phyloP scores from a whole-genome alignment of 2,329 filamentous ascomycete species.

The Gnomoniopsis smithogilvyi region DNA sequence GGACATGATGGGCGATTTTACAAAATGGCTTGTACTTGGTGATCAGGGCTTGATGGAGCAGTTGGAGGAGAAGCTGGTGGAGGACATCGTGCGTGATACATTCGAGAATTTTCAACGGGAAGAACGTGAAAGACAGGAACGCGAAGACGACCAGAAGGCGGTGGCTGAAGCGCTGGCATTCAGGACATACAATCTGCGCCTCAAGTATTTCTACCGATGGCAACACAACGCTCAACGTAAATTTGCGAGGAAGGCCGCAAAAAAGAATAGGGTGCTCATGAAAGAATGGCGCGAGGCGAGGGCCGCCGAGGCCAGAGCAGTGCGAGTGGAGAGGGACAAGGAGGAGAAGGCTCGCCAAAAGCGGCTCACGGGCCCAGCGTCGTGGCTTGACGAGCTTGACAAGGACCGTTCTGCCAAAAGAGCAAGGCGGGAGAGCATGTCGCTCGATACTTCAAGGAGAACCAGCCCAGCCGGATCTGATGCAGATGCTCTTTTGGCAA shows the following conservation, averaged over 20 bases:
- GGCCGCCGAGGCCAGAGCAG: constrained; percentile 30
- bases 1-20: constrained; percentile 47
- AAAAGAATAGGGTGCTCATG: constrained; percentile 48
- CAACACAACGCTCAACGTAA: constrained; percentile 45
- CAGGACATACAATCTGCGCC: constrained; percentile 43
- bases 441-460: constrained; percentile 27
- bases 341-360: constrained; percentile 30
- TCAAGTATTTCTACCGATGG: constrained; percentile 59
- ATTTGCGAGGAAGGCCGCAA: constrained; percentile 47
- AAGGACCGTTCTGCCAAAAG: constrained; percentile 26
- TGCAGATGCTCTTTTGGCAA: constrained; percentile 38
- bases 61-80: constrained; percentile 43
- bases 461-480: constrained; percentile 24
- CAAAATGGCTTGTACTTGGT: constrained; percentile 52
- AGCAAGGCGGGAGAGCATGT: constrained; percentile 22
- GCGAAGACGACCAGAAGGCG: constrained; percentile 46
- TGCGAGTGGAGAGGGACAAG: constrained; percentile 32
- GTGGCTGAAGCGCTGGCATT: constrained; percentile 47
- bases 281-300: constrained; percentile 41
- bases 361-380: constrained; percentile 13
- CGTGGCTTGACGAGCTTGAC: constrained; percentile 18
- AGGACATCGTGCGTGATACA: constrained; percentile 39
- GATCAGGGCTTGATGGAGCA: constrained; percentile 52
- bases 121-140: constrained; percentile 37
- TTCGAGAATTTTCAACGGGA: constrained; percentile 39